phyloP scores from a whole-genome alignment of 2,329 filamentous ascomycete species.

The Colletotrichum sp. region DNA sequence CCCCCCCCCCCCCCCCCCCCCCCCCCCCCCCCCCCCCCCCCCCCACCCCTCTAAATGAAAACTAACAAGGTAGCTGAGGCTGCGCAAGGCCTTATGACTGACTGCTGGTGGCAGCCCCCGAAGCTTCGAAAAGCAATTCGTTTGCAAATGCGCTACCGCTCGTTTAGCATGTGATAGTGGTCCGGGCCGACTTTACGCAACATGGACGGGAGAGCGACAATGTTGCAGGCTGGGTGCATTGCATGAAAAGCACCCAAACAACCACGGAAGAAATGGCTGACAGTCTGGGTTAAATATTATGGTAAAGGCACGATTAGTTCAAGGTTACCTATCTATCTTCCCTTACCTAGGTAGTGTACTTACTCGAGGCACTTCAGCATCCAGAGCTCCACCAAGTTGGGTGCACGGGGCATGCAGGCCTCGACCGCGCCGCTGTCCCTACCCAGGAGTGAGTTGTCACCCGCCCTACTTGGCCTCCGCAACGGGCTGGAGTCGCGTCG shows the following conservation, averaged over 20 bases:
- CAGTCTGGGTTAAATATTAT: background rate
- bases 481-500: background rate
- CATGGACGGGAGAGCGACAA: background rate
- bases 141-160: background rate
- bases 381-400: background rate
- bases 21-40: no score
- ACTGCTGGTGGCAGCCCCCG: background rate
- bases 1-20: no score
- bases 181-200: background rate
- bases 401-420: background rate
- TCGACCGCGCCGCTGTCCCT: background rate
- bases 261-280: background rate
- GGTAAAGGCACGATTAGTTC: background rate
- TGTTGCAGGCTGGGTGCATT: background rate
- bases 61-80: background rate
- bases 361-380: background rate
- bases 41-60: background rate
- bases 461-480: background rate
- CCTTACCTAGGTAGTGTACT: background rate
- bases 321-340: background rate
- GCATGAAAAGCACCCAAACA: background rate
- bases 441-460: background rate
- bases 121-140: background rate
- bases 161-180: background rate
- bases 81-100: background rate